Base-by-base conservation (phyloP, 768 basidiomycete species). In the Ramaria sp. region DNA sequence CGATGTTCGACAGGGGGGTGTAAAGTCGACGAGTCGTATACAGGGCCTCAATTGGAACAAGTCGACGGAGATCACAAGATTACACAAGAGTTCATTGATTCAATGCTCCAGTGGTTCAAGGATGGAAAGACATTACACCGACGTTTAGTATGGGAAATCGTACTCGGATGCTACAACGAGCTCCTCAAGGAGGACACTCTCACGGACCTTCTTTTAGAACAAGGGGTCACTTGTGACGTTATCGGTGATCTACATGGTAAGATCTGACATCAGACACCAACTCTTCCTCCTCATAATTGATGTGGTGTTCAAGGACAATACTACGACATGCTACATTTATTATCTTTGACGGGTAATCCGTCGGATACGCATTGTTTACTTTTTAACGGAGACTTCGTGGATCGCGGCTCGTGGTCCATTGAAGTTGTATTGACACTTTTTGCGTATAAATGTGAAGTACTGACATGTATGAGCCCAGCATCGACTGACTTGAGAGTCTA, bases 341-440 rank as follows among this genome's bases (percentile, higher is more conserved):
- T 86, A 61, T 81, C 82, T 1, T 72, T 96, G 60, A 96, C 94
- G 0, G 91, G 88, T 15, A 77, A 82, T 54, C 96, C 96, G 12
- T 83, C 73, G 52, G 78, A 88, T 53, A 82, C 79, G n/a, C 95
- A 97, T 60, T 84, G 83, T 61, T 66, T 93, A 47, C 69, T 94
- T 49, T 92, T 93, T 84, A 92, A 91, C 65, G 89, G 93, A 9
- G 95, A 99, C 73, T 83, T 98, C 45, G 95, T 99, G 36, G 95
- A 99, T 67, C 82, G 95, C 58, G 94, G 94, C n/a, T 89, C 87
- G 25, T 93, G 90, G 89, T 89, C 87, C 10, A 83, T 90, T 55
- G 92, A 93, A 68, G 89, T 98, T 56, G 92, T 94, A 56, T 70
- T 98, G 58, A 83, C 88, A 15, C 85, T 94, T 4, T 90, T 99